Base-by-base conservation (phyloP, 768 basidiomycete species). In the Boletus eberwhitei region DNA sequence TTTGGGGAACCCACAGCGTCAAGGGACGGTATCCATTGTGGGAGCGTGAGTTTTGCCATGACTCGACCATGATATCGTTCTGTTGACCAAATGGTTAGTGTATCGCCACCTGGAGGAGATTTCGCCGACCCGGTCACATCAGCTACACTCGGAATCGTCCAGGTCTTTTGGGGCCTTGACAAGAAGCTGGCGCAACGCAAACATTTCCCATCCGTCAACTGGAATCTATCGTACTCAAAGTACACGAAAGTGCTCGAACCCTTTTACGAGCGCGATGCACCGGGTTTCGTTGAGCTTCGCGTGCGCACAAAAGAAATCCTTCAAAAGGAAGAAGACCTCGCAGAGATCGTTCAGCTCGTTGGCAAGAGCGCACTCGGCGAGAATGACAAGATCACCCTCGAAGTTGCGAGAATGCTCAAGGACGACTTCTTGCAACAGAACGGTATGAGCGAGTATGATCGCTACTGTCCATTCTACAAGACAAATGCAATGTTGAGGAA, bases 141-240 rank as follows among this genome's bases (percentile, higher is more conserved):
- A 42, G 92, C 97, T 35, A 99, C 97, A 4, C 88, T 99, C 52
- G 85, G 94, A 78, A 99, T 99, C 68, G 97, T 99, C 11, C 97
- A 98, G 67, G 97, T 98, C 61, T 99, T 99, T 83, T 99, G 97
- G 97, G 97, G 97, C 72, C 83, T 99, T 26, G 97, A 98, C 76
- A 99, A 99, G 85, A 94, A 96, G 70, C 85, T 98, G 55, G 97
- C 97, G 3, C 97, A 98, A 71, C 84, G 96, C 59, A 98, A 99
- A 73, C 95, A 99, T 71, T 99, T 99, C 82, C 97, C 97, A 2
- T 97, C 95, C n/a, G 96, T 99, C 71, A 98, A 99, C 76, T 99
- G 97, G 97, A 97, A 87, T 61, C 77, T 97, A n/a, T 99, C 97
- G 11, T 98, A 98, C 73, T 98, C 97, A 55, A 99, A 99, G 73